Percentiles rank a stretch among this genome's conserved stretches.
These are phyloP conservation scores for Blepharisma undulans DNA, from an alignment of 169 alveolate genomes.

Conservation along the genomic window DNA sequence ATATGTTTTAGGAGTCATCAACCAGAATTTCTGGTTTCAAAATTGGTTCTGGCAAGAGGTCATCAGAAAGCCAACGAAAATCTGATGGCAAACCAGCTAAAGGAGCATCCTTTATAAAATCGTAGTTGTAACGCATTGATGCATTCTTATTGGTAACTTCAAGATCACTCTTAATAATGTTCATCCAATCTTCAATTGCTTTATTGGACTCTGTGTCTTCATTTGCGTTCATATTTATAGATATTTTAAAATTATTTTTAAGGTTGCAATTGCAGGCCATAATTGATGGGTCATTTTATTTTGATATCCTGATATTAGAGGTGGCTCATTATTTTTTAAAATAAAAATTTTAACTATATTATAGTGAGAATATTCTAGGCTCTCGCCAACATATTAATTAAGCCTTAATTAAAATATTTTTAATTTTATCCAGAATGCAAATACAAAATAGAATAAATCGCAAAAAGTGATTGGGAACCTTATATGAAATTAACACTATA, in stretches of 20 bases:
- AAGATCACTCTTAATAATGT: background rate
- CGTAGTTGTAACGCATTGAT: background rate
- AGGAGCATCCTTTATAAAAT: background rate
- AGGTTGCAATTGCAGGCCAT: background rate
- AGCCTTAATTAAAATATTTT: no score
- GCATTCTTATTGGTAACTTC: background rate
- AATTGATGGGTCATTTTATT: background rate
- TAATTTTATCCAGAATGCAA: no score
- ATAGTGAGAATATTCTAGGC: no score
- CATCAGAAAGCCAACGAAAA: background rate
- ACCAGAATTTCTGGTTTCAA: background rate
- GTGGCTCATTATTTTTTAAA: background rate
- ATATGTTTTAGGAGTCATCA: background rate
- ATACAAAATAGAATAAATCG: no score
- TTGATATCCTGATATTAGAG: background rate
- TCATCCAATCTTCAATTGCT: background rate
- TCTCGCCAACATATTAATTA: no score
- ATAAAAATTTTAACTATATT: no score
- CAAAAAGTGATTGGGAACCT: no score
- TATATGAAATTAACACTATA: no score
- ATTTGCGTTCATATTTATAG: background rate
- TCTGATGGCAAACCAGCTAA: background rate
- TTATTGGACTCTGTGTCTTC: background rate
- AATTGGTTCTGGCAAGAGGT: background rate
- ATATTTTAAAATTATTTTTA: no score